A percentile compares a stretch with the other conserved stretches of the same genome.
Conservation (phyloP, 2,329 filamentous ascomycete genomes). For the Ceratocystis papillata region DNA sequence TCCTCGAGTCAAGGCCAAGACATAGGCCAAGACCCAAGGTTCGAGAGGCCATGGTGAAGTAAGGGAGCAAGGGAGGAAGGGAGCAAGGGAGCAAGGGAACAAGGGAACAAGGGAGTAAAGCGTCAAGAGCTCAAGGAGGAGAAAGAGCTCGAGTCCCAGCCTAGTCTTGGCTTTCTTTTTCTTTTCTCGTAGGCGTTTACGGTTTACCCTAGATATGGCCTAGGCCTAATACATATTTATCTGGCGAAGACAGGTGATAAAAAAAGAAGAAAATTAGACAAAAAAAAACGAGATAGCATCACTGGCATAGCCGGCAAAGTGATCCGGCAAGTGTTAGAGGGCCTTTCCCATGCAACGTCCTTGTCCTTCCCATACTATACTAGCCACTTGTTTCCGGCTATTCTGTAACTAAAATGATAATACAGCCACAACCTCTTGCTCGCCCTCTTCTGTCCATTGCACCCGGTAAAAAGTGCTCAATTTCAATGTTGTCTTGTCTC, state of each 20-base stretch:
- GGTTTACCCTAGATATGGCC: neutral
- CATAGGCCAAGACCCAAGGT: neutral
- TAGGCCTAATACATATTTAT: neutral
- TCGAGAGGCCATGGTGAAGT: too few relatives aligned
- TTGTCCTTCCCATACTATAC: neutral
- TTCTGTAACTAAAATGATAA: neutral
- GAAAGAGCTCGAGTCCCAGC: neutral
- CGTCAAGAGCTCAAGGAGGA: neutral
- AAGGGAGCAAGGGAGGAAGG: too few relatives aligned
- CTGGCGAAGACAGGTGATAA: neutral
- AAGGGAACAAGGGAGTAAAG: neutral
- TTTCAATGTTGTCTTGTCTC: neutral
- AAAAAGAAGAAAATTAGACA: neutral
- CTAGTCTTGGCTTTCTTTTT: neutral
- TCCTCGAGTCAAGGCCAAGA: constrained; percentile 5
- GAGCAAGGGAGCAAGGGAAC: neutral
- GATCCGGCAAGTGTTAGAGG: neutral
- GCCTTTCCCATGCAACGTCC: neutral
- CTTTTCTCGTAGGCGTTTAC: neutral
- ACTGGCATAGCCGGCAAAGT: neutral
- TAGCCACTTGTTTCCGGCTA: neutral
- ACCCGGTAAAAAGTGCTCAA: neutral
- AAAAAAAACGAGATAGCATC: neutral
- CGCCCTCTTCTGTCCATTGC: neutral
- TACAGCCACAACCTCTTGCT: too few relatives aligned